Percentiles rank a stretch among this genome's conserved stretches.
Evolutionary conservation across 129 eudicot genomes (phyloP).

Genomic region (Artemisia annua): DNA sequence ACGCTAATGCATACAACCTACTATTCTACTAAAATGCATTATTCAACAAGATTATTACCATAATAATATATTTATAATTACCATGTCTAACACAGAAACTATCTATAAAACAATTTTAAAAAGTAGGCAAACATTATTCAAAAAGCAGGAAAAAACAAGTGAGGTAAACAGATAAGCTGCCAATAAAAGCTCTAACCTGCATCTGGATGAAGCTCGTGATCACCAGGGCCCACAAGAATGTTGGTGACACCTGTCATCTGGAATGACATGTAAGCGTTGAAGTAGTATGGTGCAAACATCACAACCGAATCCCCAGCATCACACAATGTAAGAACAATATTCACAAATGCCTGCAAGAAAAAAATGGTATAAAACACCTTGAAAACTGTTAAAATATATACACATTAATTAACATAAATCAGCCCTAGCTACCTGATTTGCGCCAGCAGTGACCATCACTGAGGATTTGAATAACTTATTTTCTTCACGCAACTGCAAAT

Average conservation of each 20-base stretch:
- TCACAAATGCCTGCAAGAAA: slow-evolving; percentile 87
- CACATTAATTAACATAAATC: not conserved
- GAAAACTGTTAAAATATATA: not conserved
- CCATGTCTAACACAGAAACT: no score
- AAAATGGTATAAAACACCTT: not conserved
- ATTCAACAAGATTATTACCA: no score
- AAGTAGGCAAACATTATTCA: not conserved
- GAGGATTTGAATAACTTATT: slow-evolving; percentile 79
- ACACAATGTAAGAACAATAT: slow-evolving; percentile 86
- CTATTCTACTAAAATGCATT: no score
- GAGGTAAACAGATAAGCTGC: not conserved
- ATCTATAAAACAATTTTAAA: no score
- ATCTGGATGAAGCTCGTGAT: slow-evolving; percentile 84
- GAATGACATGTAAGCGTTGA: slow-evolving; percentile 99
- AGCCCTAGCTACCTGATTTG: slow-evolving; percentile 80
- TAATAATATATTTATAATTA: no score
- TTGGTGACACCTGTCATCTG: slow-evolving; percentile 97
- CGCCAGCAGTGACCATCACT: slow-evolving; percentile 99
- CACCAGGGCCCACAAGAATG: slow-evolving; percentile 97
- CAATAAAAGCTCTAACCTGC: slow-evolving; percentile 55
- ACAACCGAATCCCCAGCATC: slow-evolving; percentile 98
- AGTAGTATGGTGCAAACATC: slow-evolving; percentile 98
- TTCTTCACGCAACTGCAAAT: slow-evolving; percentile 64
- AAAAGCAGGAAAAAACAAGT: not conserved
- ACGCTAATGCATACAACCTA: no score